Evolutionary conservation across 1,284 basidiomycete genomes (phyloP).

Genomic region (Microstroma glucosiphilum): DNA sequence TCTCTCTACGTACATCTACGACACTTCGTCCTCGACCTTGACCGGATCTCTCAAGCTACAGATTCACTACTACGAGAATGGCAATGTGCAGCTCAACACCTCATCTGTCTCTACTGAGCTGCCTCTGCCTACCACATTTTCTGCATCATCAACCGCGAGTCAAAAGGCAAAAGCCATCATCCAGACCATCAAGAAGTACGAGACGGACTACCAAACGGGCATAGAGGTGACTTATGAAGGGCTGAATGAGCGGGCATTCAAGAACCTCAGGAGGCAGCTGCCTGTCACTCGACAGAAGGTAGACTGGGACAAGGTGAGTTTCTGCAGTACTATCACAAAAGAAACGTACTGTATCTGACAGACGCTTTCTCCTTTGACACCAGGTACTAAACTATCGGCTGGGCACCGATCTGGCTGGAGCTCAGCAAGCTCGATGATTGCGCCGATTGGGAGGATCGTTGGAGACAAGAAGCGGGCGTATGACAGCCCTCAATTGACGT

Average conservation of each 20-base stretch:
- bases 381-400: conserved; percentile 2
- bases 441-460: too few relatives aligned
- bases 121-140: conserved; percentile 9
- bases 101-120: conserved; percentile 20
- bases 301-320: conserved; percentile 48
- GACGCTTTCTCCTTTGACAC: not conserved
- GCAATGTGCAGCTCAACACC: conserved; percentile 46
- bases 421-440: not conserved
- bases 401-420: not conserved
- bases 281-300: conserved; percentile 48
- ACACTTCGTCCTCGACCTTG: conserved; percentile 13
- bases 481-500: too few relatives aligned
- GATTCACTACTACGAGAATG: conserved; percentile 50
- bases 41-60: conserved; percentile 18
- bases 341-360: not conserved
- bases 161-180: conserved; percentile 21
- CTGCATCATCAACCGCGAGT: not conserved
- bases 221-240: conserved; percentile 28
- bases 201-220: conserved; percentile 34
- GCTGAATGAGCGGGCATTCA: conserved; percentile 42
- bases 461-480: too few relatives aligned
- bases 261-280: conserved; percentile 38
- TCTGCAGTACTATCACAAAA: not conserved
- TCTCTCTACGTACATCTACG: conserved; percentile 18
- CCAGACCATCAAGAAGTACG: conserved; percentile 26